Conservation (phyloP, 352 stramenopile genomes). For the Aphanomyces astaci region DNA sequence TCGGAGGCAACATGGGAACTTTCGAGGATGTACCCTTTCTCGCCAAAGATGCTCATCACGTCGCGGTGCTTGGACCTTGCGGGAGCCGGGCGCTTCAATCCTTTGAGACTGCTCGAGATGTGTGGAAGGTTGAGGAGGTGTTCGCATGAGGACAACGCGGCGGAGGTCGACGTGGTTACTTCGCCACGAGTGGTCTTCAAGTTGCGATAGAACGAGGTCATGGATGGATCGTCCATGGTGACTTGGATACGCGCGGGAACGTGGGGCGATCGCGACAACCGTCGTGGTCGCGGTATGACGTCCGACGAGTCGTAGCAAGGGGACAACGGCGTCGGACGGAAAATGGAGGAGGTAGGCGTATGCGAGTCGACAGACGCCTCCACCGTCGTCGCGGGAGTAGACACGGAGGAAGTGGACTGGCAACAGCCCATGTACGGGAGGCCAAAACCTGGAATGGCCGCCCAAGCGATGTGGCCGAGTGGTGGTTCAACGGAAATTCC, state of each 20-base stretch:
- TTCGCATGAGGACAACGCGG: too few relatives aligned
- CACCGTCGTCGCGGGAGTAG: neutral
- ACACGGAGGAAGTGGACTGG: neutral
- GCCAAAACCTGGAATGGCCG: slow-evolving; percentile 7
- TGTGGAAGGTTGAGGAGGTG: neutral
- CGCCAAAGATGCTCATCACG: slow-evolving; percentile 81
- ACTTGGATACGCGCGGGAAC: neutral
- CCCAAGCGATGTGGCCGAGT: neutral
- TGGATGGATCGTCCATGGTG: neutral
- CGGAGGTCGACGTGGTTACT: too few relatives aligned
- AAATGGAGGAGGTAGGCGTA: neutral
- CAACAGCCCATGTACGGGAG: slow-evolving; percentile 1
- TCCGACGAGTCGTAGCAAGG: too few relatives aligned
- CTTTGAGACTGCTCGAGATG: neutral
- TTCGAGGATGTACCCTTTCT: slow-evolving; percentile 66
- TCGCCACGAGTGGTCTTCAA: neutral
- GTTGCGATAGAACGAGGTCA: neutral
- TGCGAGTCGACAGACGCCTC: neutral
- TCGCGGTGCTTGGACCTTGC: slow-evolving; percentile 39
- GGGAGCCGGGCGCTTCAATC: neutral
- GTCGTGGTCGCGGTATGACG: neutral
- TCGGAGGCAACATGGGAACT: slow-evolving; percentile 20
- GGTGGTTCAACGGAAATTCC: slow-evolving; percentile 3
- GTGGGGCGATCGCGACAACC: neutral
- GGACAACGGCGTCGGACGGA: neutral